Percentiles rank a stretch among this genome's conserved stretches.
Evolutionary conservation across 257 asterid species (phyloP).

Genomic region (Lavandula angustifolia): DNA sequence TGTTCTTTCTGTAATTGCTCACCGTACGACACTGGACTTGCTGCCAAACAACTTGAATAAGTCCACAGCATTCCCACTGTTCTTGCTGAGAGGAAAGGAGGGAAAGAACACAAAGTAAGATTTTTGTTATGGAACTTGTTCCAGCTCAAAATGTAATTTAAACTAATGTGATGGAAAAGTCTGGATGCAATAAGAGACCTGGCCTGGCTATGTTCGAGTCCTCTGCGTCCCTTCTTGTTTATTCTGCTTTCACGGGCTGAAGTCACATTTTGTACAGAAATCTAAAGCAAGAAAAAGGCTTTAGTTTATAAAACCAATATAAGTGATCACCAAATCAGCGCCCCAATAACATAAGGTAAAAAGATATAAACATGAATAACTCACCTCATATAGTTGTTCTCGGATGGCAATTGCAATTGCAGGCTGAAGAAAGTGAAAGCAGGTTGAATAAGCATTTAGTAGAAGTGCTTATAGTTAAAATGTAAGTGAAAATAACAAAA

Average conservation of each 20-base stretch:
- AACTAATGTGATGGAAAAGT: neutral
- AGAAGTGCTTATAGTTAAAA: conserved; percentile 14
- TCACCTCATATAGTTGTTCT: conserved; percentile 95
- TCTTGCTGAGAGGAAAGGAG: conserved; percentile 57
- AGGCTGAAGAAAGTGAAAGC: conserved; percentile 62
- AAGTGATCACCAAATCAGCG: conserved; percentile 14
- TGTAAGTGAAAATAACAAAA: conserved; percentile 7
- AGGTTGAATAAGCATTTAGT: conserved; percentile 21
- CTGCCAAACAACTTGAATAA: conserved; percentile 77
- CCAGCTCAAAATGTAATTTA: no score
- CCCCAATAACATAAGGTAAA: conserved; percentile 13
- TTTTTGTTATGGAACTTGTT: conserved; percentile 16
- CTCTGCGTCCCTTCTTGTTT: conserved; percentile 82
- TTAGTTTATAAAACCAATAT: conserved; percentile 8
- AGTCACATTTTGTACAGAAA: conserved; percentile 84
- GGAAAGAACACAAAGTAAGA: neutral
- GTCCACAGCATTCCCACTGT: conserved; percentile 75
- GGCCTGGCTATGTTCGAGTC: conserved; percentile 60
- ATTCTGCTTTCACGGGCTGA: conserved; percentile 89
- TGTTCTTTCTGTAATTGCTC: conserved; percentile 16
- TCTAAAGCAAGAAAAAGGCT: conserved; percentile 47
- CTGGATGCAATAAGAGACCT: conserved; percentile 46
- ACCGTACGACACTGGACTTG: conserved; percentile 77
- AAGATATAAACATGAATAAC: conserved; percentile 21
- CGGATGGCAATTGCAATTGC: conserved; percentile 90